Evolutionary conservation across 345 rosid genomes (phyloP), one percentile per base, ranked within the genome.

Genomic region (Salix exigua): DNA sequence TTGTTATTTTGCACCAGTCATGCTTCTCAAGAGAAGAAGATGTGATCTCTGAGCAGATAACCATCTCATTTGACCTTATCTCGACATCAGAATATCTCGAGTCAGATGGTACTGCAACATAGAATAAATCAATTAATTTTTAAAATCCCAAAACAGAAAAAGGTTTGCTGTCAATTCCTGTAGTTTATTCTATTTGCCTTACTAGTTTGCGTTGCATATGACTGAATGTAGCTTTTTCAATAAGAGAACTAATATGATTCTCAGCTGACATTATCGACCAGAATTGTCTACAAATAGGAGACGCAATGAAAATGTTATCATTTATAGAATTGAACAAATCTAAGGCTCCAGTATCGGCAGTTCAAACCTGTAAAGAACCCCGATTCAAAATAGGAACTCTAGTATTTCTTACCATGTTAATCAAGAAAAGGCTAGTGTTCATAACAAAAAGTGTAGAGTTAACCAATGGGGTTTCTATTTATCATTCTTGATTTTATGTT

Each of bases 1-100:
- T 85, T 1, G 85, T 89, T 51, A 94, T 87, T 85, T 89, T 91
- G 88, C 98, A 89, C 98, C 98, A 94, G 75, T 90, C 91, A 66
- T 75, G 85, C 85, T 74, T 90, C 55, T 82, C 86, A 7, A 65
- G 4, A 9, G 91, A 90, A 78, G 88, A 89, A 37, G 83, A 69
- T 50, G 81, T 71, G 48, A 84, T 85, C 79, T 84, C 91, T 6
- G 98, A 91, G 84, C 77, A 82, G 48, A 94, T 79, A 4, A 89
- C 83, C 76, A 77, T 72, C 80, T 92, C 97, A 84, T 73, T 66
- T 66, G 86, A 89, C 72, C 80, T 82, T 70, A 94, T 82, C 78
- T 94, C 94, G 37, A 94, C 81, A 51, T 91, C 95, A 4, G 91
- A 80, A 76, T 81, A 87, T 75, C 75, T 89, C 2, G 91, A 84